phyloP scores from a whole-genome alignment of 768 basidiomycete species.

The Russula foetens region DNA sequence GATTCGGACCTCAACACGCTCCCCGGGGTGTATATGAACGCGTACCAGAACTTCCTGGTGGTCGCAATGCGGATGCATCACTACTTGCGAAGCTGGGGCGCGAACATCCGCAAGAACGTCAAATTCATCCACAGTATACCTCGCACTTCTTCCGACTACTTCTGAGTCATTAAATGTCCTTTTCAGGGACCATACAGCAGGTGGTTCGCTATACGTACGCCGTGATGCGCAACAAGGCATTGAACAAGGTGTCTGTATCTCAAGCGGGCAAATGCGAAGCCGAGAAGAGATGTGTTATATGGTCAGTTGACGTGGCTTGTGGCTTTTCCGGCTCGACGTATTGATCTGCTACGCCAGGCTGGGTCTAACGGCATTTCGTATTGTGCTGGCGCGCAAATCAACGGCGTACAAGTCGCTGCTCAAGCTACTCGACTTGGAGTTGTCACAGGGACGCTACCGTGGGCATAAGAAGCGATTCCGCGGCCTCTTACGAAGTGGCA shows the following conservation, averaged over 20 bases:
- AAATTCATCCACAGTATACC: conserved; percentile 50
- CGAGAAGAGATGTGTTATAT: conserved; percentile 45
- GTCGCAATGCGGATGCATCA: conserved; percentile 81
- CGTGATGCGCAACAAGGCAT: conserved; percentile 40
- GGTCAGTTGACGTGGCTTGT: conserved; percentile 36
- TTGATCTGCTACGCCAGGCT: conserved; percentile 44
- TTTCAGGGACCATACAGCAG: conserved; percentile 54
- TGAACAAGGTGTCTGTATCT: conserved; percentile 32
- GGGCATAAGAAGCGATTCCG: conserved; percentile 39
- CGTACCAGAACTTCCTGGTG: conserved; percentile 80
- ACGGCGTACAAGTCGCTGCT: conserved; percentile 42
- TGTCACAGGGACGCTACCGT: conserved; percentile 39
- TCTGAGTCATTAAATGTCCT: not conserved
- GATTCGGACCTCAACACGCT: conserved; percentile 63
- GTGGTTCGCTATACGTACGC: conserved; percentile 50
- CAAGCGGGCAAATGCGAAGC: conserved; percentile 36
- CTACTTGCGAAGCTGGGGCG: conserved; percentile 62
- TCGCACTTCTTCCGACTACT: not conserved
- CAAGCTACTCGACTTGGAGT: conserved; percentile 40
- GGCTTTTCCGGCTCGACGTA: not conserved
- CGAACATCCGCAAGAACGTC: conserved; percentile 34
- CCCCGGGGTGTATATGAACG: conserved; percentile 61
- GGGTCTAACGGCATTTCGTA: conserved; percentile 70
- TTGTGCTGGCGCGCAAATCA: conserved; percentile 48
- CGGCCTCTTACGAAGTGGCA: conserved; percentile 39